Evolutionary conservation across 2,329 filamentous ascomycete genomes (phyloP).

Genomic region (Magnaporthales sp.): DNA sequence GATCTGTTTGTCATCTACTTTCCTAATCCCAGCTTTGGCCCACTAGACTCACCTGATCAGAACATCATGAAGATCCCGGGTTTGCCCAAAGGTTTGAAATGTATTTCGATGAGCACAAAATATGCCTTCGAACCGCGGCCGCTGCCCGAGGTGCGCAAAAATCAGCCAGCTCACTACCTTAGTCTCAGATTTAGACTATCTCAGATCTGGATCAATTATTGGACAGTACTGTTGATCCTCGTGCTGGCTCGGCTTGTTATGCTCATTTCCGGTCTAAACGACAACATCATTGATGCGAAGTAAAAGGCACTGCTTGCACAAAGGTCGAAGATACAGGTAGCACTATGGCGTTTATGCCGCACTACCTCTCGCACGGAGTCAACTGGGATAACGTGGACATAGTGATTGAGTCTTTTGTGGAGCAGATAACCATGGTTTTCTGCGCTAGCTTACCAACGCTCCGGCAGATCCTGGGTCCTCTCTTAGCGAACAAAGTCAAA

Average conservation of each 20-base stretch:
- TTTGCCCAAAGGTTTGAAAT: background rate
- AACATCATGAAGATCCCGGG: background rate
- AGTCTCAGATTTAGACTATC: slow-evolving; percentile 83
- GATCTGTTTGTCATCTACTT: too few relatives aligned
- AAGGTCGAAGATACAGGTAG: slow-evolving; percentile 90
- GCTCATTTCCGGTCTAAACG: slow-evolving; percentile 62
- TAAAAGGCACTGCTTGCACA: slow-evolving; percentile 75
- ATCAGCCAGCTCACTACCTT: slow-evolving; percentile 71
- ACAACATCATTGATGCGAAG: slow-evolving; percentile 68
- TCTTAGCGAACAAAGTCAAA: too few relatives aligned
- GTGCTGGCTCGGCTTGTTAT: slow-evolving; percentile 76
- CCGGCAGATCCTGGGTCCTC: too few relatives aligned
- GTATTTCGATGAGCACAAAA: background rate
- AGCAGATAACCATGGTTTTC: background rate
- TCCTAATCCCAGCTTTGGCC: too few relatives aligned
- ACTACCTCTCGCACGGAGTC: slow-evolving; percentile 69
- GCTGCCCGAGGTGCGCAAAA: background rate
- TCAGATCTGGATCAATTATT: slow-evolving; percentile 95
- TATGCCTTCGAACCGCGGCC: background rate
- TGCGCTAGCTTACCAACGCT: background rate
- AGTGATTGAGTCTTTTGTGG: background rate
- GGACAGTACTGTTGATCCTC: slow-evolving; percentile 84
- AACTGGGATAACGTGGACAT: slow-evolving; percentile 2
- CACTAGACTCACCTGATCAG: too few relatives aligned
- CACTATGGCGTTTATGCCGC: slow-evolving; percentile 94